Conservation (phyloP, 306 rosid species). For the Quercus aquifolioides region DNA sequence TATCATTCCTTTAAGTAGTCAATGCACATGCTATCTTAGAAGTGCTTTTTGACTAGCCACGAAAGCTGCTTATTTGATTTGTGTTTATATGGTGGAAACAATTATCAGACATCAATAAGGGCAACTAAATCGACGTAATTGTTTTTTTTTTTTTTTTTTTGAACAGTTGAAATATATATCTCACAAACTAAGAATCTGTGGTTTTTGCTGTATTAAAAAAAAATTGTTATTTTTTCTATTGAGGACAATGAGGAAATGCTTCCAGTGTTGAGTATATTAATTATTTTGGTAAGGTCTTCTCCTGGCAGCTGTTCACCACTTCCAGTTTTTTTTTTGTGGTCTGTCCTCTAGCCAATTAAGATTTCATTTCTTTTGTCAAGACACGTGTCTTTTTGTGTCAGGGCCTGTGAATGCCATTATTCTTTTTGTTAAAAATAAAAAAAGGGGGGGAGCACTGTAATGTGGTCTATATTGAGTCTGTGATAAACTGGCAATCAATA, state of each 20-base stretch:
- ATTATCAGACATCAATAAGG: not conserved
- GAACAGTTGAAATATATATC: not conserved
- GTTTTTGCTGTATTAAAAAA: too few relatives aligned
- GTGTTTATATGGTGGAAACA: not conserved
- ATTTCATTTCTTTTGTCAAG: not conserved
- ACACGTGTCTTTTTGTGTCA: not conserved
- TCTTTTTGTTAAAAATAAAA: not conserved
- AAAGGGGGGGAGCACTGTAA: not conserved
- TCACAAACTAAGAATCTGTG: too few relatives aligned
- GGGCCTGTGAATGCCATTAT: not conserved
- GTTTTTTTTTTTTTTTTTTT: not conserved
- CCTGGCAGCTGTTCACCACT: not conserved
- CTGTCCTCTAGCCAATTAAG: not conserved
- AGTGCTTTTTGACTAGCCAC: not conserved
- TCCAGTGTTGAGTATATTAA: not conserved
- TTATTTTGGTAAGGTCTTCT: not conserved
- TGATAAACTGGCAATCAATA: not conserved
- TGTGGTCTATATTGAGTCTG: not conserved
- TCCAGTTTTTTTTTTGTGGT: not conserved
- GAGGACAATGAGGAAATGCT: not conserved
- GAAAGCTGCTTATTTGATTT: not conserved
- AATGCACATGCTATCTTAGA: not conserved
- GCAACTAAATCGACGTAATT: not conserved
- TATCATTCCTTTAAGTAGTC: not conserved
- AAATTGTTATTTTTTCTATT: not conserved